Conservation (phyloP, 2,329 filamentous ascomycete species). For the Neonectria coccinea region DNA sequence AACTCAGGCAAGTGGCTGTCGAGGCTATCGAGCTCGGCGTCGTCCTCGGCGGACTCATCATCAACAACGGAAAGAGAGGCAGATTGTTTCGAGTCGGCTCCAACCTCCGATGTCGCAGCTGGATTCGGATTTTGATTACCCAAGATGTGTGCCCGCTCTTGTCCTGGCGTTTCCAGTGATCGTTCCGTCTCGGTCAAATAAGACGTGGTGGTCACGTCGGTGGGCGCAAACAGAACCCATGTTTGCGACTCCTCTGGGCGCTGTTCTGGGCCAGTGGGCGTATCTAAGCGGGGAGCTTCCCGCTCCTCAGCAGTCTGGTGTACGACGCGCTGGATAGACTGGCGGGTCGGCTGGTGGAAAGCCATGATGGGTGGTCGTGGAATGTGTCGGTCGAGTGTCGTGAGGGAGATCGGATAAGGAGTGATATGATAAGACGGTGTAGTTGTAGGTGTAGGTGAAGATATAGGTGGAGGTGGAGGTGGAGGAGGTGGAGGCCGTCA, state of each 20-base stretch:
- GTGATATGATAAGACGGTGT: slow-evolving; percentile 42
- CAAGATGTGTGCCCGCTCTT: slow-evolving; percentile 82
- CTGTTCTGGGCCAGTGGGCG: slow-evolving; percentile 48
- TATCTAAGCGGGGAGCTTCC: slow-evolving; percentile 44
- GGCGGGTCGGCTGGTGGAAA: slow-evolving; percentile 70
- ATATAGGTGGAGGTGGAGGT: neutral
- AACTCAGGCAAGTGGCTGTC: slow-evolving; percentile 94
- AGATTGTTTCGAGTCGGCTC: slow-evolving; percentile 58
- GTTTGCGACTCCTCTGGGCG: slow-evolving; percentile 81
- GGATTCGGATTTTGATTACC: slow-evolving; percentile 82
- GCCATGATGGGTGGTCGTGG: slow-evolving; percentile 57
- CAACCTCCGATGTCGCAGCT: slow-evolving; percentile 69
- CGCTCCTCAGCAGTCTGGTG: slow-evolving; percentile 56
- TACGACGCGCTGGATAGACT: slow-evolving; percentile 61
- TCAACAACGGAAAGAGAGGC: slow-evolving; percentile 53
- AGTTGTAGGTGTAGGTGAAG: slow-evolving; percentile 31
- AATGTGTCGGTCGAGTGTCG: slow-evolving; percentile 24
- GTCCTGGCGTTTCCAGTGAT: slow-evolving; percentile 73
- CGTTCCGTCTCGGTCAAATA: slow-evolving; percentile 76
- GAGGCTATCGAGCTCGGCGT: slow-evolving; percentile 88
- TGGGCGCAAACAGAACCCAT: slow-evolving; percentile 95
- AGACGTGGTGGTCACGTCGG: slow-evolving; percentile 71
- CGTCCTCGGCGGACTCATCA: slow-evolving; percentile 66
- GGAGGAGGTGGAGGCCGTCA: neutral
- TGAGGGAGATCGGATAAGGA: slow-evolving; percentile 39